Evolutionary conservation across 2,329 filamentous ascomycete species (phyloP).

Genomic region (Arthrobotrys iridis): DNA sequence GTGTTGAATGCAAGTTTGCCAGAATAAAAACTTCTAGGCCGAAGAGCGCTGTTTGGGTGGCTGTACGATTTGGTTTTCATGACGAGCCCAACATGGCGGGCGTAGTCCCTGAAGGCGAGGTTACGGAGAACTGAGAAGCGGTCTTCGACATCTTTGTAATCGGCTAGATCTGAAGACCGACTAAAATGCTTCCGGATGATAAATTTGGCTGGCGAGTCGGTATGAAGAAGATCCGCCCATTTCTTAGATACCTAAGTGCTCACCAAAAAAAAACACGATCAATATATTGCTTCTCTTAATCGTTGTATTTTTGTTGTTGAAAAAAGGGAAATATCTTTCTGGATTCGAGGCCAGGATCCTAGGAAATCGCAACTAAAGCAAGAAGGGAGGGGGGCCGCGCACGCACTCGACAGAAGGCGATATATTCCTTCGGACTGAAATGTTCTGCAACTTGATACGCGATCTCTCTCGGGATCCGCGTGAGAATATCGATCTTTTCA

Average conservation of each 20-base stretch:
- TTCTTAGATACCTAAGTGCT: conserved; percentile 1
- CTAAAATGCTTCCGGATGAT: neutral
- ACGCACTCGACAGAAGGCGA: neutral
- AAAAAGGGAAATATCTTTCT: no score
- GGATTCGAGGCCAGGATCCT: no score
- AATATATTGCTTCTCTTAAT: no score
- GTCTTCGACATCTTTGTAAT: neutral
- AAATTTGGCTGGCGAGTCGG: neutral
- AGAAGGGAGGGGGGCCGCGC: no score
- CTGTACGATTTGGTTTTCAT: conserved; percentile 9
- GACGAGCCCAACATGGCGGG: neutral
- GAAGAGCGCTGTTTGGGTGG: neutral
- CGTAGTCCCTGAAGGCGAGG: conserved; percentile 3
- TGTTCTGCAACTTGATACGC: neutral
- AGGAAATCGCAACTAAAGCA: no score
- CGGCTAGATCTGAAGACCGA: neutral
- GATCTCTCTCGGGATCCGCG: neutral
- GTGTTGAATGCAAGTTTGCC: neutral
- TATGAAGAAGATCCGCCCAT: neutral
- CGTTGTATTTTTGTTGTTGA: no score
- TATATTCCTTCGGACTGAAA: neutral
- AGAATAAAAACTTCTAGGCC: neutral
- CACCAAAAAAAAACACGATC: no score
- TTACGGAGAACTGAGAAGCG: conserved; percentile 18
- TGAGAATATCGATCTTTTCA: neutral